These are phyloP conservation scores for Inga oerstediana DNA, from an alignment of 306 rosid genomes.

Conservation along the genomic window DNA sequence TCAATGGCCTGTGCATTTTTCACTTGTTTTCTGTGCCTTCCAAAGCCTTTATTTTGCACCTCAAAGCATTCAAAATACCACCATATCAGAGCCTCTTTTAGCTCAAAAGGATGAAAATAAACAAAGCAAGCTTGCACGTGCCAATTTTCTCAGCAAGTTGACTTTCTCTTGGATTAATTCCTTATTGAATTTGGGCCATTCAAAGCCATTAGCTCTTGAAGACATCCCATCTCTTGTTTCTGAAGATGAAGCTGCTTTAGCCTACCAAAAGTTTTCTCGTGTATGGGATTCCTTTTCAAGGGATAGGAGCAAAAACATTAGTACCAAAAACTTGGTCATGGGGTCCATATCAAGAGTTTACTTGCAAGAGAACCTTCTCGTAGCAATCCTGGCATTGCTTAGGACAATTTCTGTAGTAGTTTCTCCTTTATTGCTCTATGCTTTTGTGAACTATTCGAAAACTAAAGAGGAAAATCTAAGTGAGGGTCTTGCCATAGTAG, in stretches of 20 bases:
- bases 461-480: constrained; percentile 26
- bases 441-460: constrained; percentile 66
- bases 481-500: constrained; percentile 57
- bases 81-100: constrained; percentile 58
- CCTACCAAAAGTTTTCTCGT: constrained; percentile 50
- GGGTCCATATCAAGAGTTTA: constrained; percentile 50
- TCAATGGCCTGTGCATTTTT: constrained; percentile 48
- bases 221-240: constrained; percentile 65
- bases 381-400: constrained; percentile 53
- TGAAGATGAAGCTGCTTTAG: constrained; percentile 63
- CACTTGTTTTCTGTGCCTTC: constrained; percentile 56
- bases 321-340: constrained; percentile 49
- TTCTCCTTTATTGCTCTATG: constrained; percentile 69
- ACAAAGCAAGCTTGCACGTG: constrained; percentile 33
- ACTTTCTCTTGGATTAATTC: constrained; percentile 71
- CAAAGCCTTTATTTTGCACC: constrained; percentile 38
- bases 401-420: constrained; percentile 50
- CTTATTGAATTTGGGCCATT: constrained; percentile 58
- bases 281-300: constrained; percentile 52
- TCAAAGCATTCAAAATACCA: constrained; percentile 11
- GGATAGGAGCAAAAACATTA: constrained; percentile 35
- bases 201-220: constrained; percentile 55
- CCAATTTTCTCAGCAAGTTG: constrained; percentile 51
- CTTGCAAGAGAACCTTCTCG: constrained; percentile 55
- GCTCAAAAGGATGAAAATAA: constrained; percentile 27